These are phyloP conservation scores for Lipomyces mesembrius DNA, from an alignment of 805 yeast species.

Conservation along the genomic window DNA sequence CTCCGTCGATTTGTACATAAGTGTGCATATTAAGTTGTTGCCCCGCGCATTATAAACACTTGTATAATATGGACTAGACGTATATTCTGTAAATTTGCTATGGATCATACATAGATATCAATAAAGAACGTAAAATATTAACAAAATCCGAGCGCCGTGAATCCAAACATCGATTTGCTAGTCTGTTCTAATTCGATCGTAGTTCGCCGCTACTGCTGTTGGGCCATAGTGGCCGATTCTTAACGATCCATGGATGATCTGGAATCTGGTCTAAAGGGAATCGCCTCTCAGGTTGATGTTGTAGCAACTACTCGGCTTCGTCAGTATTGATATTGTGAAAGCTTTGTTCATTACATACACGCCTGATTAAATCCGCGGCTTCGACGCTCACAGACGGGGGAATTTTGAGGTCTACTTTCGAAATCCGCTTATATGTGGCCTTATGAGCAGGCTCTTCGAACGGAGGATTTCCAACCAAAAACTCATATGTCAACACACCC, in stretches of 20 bases:
- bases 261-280: constrained; percentile 63
- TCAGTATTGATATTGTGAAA: neutral
- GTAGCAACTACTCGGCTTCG: constrained; percentile 52
- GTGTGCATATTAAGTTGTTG: neutral
- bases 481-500: constrained; percentile 84
- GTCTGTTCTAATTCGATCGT: neutral
- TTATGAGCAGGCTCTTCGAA: constrained; percentile 80
- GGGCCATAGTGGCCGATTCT: constrained; percentile 67
- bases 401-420: constrained; percentile 71
- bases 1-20: constrained; percentile 5
- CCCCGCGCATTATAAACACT: neutral
- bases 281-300: constrained; percentile 71
- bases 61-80: neutral
- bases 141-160: neutral
- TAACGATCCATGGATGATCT: constrained; percentile 82
- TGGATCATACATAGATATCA: neutral
- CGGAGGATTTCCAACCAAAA: constrained; percentile 88
- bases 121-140: neutral
- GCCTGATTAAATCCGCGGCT: constrained; percentile 74
- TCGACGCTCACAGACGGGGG: constrained; percentile 73
- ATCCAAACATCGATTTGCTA: neutral
- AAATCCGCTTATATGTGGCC: constrained; percentile 79
- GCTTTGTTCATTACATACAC: constrained; percentile 36
- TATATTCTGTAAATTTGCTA: neutral
- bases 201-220: constrained; percentile 1